Conservation (phyloP, 768 basidiomycete species). For the Cyclocybe cylindracea region DNA sequence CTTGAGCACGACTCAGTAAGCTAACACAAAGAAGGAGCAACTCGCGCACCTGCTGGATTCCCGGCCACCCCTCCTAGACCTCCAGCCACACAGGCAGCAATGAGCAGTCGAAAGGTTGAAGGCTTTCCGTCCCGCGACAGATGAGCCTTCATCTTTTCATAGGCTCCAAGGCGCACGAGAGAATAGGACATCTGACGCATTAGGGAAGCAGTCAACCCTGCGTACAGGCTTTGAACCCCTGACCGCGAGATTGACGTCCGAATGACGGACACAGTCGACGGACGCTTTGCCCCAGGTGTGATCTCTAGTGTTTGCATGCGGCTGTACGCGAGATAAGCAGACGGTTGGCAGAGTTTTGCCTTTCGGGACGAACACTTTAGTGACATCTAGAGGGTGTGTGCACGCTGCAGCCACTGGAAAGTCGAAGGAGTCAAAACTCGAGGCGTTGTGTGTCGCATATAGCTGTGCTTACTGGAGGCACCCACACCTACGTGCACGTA, state of each 20-base stretch:
- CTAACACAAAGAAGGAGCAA: conserved; percentile 1
- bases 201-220: conserved; percentile 80
- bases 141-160: conserved; percentile 72
- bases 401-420: conserved; percentile 72
- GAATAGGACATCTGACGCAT: conserved; percentile 93
- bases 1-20: conserved; percentile 27
- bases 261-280: conserved; percentile 68
- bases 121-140: conserved; percentile 52
- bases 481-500: conserved; percentile 47
- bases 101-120: conserved; percentile 54
- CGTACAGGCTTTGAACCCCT: conserved; percentile 76
- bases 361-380: conserved; percentile 67
- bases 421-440: conserved; percentile 4
- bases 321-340: conserved; percentile 31
- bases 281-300: conserved; percentile 45
- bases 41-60: conserved; percentile 69
- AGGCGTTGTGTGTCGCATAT: not conserved
- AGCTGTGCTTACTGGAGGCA: conserved; percentile 54
- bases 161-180: conserved; percentile 79
- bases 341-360: not conserved
- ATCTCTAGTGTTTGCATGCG: conserved; percentile 78
- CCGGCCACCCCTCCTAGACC: conserved; percentile 83
- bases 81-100: conserved; percentile 73
- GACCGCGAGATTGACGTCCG: conserved; percentile 62
- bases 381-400: conserved; percentile 83